These are phyloP conservation scores for Amylostereum areolatum DNA, from an alignment of 1,284 basidiomycete species.

Conservation along the genomic window DNA sequence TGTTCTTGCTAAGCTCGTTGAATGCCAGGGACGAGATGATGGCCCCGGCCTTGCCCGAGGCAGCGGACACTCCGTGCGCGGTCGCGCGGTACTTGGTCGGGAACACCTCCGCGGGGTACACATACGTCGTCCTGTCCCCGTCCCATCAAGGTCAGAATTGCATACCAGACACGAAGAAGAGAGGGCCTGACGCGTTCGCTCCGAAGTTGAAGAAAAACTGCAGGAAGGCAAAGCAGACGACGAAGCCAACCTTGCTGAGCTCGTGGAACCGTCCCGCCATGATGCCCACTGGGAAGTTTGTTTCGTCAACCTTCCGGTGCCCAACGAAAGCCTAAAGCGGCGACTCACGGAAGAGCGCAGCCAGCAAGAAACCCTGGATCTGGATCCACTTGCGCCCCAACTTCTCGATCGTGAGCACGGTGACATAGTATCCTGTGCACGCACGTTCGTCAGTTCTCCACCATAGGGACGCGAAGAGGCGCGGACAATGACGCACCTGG, in stretches of 20 bases:
- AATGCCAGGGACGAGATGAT: conserved; percentile 81
- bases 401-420: conserved; percentile 65
- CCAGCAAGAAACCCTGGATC: conserved; percentile 70
- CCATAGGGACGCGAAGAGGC: conserved; percentile 14
- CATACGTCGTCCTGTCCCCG: conserved; percentile 44
- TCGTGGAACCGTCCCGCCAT: conserved; percentile 62
- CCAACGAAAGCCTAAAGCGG: neutral
- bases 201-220: conserved; percentile 80
- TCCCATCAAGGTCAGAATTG: neutral
- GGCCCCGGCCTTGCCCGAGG: conserved; percentile 74
- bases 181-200: conserved; percentile 63
- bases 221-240: conserved; percentile 65
- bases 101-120: conserved; percentile 84
- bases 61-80: conserved; percentile 79
- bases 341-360: conserved; percentile 60
- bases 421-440: conserved; percentile 57
- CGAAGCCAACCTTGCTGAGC: conserved; percentile 56
- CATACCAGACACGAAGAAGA: neutral
- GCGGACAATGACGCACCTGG: conserved; percentile 43
- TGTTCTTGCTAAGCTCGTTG: conserved; percentile 58
- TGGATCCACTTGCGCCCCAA: conserved; percentile 74
- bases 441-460: neutral
- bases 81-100: conserved; percentile 78
- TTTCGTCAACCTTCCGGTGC: neutral
- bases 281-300: conserved; percentile 41